These are phyloP conservation scores for Xylaria palmicola DNA, from an alignment of 495 filamentous ascomycete species.

Conservation along the genomic window DNA sequence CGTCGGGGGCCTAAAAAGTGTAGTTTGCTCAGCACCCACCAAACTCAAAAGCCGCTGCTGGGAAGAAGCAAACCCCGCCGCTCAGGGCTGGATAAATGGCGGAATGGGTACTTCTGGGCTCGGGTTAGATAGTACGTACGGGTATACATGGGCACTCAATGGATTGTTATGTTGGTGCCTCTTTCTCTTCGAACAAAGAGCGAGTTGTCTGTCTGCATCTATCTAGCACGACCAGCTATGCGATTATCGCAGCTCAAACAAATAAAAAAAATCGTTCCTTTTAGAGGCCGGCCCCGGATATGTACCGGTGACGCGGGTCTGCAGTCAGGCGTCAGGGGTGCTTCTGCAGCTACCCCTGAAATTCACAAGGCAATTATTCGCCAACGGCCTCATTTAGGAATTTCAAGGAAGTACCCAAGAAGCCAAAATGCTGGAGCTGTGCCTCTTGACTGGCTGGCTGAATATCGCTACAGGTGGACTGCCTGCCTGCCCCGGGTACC, in stretches of 20 bases:
- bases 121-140: too few relatives aligned
- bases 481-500: too few relatives aligned
- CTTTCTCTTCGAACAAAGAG: neutral
- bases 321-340: neutral
- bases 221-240: neutral
- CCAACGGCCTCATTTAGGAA: neutral
- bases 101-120: neutral
- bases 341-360: constrained; percentile 6
- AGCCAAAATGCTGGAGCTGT: neutral
- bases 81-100: too few relatives aligned
- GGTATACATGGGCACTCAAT: too few relatives aligned
- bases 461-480: too few relatives aligned
- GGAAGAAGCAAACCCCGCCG: too few relatives aligned
- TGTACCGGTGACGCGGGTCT: constrained; percentile 2
- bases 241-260: neutral
- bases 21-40: neutral
- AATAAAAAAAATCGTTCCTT: neutral
- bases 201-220: too few relatives aligned
- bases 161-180: neutral
- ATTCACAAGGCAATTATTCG: neutral
- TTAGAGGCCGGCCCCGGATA: neutral
- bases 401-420: too few relatives aligned
- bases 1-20: neutral
- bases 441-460: neutral
- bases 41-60: neutral